Evolutionary conservation across 176 grass and related monocot species (phyloP), one percentile per base, ranked within the genome.

Genomic region (Alopecurus myosuroides): DNA sequence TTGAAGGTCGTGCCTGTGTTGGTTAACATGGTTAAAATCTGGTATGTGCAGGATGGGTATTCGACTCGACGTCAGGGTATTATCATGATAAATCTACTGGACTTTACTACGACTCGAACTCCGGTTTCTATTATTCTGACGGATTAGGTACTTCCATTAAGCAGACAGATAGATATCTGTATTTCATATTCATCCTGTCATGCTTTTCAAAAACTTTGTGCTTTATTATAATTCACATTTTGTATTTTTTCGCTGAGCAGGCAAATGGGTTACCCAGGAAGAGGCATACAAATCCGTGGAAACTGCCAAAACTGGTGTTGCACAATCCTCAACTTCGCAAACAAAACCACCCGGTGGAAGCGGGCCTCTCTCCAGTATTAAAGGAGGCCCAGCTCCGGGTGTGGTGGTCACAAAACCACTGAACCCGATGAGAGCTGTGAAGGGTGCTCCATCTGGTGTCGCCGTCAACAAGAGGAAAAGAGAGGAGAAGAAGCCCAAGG

Each of bases 261-360:
- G 91, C 13, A 94, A 94, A 89, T 97, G 91, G 89, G 94, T 91
- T 50, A 86, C 86, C 41, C 89, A 86, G 87, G 91, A 97, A 90
- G 94, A 94, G 70, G 94, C 94, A 34, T 94, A 89, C 73, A 91
- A 86, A 28, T 89, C 77, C 40, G 78, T 74, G 20, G 74, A 92
- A 85, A 78, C 53, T 67, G 81, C 75, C 2, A 88, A 80, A 86
- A 15, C 78, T 37, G n/a, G 51, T 39, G 26, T 60, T 9, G 79
- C 85, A 1, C 93, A 95, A 67, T 85, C 84, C 18, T 90, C 82
- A n/a, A 52, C 64, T 52, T 92, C 68, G 11, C 83, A 89, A 79
- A 19, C 79, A 52, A 89, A 89, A 89, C 20, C 75, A 23, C 2
- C 65, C 40, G 19, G 60, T 41, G 51, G 39, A 52, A 31, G 37